Evolutionary conservation across 2,329 filamentous ascomycete genomes (phyloP).

Genomic region (Immersiporthe knoxdaviesiana): DNA sequence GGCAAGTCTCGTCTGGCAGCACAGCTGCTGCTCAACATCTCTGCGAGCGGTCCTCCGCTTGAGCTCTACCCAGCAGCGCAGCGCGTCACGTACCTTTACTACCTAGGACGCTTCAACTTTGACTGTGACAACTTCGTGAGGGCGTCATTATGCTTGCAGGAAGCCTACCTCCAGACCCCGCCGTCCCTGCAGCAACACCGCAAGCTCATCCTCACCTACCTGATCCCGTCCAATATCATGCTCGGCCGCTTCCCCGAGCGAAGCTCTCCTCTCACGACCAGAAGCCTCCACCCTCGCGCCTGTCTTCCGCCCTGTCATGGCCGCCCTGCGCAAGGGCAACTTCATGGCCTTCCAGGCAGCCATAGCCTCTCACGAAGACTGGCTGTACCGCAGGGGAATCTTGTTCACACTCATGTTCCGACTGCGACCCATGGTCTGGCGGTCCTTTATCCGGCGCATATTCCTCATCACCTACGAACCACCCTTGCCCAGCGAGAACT

Average conservation of each 20-base stretch:
- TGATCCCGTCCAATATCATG: slow-evolving; percentile 81
- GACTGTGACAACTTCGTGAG: slow-evolving; percentile 81
- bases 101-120: slow-evolving; percentile 88
- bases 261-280: slow-evolving; percentile 66
- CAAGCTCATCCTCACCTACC: slow-evolving; percentile 78
- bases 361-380: slow-evolving; percentile 65
- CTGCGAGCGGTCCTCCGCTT: slow-evolving; percentile 79
- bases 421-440: slow-evolving; percentile 82
- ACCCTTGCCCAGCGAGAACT: slow-evolving; percentile 53
- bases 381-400: slow-evolving; percentile 76
- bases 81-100: slow-evolving; percentile 91
- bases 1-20: slow-evolving; percentile 81
- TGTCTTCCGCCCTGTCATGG: slow-evolving; percentile 75
- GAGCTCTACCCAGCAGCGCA: slow-evolving; percentile 82
- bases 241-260: slow-evolving; percentile 81
- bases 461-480: slow-evolving; percentile 80
- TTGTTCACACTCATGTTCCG: slow-evolving; percentile 76
- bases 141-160: slow-evolving; percentile 74
- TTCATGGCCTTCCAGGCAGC: slow-evolving; percentile 73
- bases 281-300: slow-evolving; percentile 67
- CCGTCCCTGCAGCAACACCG: slow-evolving; percentile 70
- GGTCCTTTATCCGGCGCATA: slow-evolving; percentile 75
- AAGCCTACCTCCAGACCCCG: slow-evolving; percentile 75
- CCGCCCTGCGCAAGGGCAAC: slow-evolving; percentile 73
- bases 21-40: slow-evolving; percentile 88